A percentile compares a stretch with the other conserved stretches of the same genome.
phyloP scores from a whole-genome alignment of 768 basidiomycete species.

The Leccinum truebloodii region DNA sequence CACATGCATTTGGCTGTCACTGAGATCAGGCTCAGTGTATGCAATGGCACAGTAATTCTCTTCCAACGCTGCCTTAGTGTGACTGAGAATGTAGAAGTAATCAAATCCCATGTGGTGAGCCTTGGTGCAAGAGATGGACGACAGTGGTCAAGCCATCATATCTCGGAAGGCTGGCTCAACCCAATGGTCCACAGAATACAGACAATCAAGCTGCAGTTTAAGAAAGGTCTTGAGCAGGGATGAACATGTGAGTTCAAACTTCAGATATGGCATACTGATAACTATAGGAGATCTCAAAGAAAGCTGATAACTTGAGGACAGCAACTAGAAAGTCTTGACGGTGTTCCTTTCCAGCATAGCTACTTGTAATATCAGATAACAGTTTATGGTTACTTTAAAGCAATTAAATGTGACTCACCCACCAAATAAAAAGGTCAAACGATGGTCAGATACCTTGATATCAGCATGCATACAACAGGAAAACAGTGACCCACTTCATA shows the following conservation, averaged over 20 bases:
- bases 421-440: too few species aligned
- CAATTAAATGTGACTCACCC: too few species aligned
- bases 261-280: not conserved
- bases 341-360: too few species aligned
- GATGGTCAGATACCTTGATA: too few species aligned
- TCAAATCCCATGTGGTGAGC: slow-evolving; percentile 6
- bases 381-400: too few species aligned
- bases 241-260: not conserved
- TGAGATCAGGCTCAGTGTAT: not conserved
- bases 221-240: not conserved
- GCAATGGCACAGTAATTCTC: slow-evolving; percentile 1
- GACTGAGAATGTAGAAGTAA: slow-evolving; percentile 3
- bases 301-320: too few species aligned
- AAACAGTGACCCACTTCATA: too few species aligned
- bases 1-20: not conserved
- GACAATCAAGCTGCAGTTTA: slow-evolving; percentile 8
- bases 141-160: slow-evolving; percentile 1
- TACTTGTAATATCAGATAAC: too few species aligned
- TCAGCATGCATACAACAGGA: too few species aligned
- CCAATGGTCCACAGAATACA: slow-evolving; percentile 10
- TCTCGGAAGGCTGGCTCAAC: slow-evolving; percentile 7
- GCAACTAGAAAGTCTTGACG: too few species aligned
- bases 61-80: slow-evolving; percentile 3
- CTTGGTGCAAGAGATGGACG: not conserved
- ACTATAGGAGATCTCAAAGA: too few species aligned